Evolutionary conservation across 1,284 basidiomycete species (phyloP).

Genomic region (Ganoderma resinaceum): DNA sequence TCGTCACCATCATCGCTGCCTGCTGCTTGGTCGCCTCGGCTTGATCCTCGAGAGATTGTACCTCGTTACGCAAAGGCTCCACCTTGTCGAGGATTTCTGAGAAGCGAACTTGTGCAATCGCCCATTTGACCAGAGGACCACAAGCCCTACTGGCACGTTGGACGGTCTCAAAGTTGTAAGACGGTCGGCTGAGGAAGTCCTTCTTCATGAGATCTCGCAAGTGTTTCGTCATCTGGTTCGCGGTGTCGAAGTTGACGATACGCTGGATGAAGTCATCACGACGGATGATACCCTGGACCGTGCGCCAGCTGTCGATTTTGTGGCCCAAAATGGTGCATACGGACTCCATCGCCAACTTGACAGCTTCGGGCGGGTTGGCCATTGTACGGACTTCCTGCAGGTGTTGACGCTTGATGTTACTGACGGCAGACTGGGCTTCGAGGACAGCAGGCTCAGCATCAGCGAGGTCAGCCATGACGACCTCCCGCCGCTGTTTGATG

Average conservation of each 20-base stretch:
- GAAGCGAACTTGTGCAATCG: slow-evolving; percentile 95
- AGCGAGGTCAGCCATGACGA: slow-evolving; percentile 96
- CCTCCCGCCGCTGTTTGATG: slow-evolving; percentile 87
- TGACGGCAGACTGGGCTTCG: slow-evolving; percentile 95
- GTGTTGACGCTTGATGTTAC: slow-evolving; percentile 97
- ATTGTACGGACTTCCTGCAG: slow-evolving; percentile 98
- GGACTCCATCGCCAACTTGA: slow-evolving; percentile 99
- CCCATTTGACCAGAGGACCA: slow-evolving; percentile 98
- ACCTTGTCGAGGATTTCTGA: slow-evolving; percentile 99
- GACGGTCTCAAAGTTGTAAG: slow-evolving; percentile 96
- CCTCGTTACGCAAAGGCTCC: slow-evolving; percentile 95
- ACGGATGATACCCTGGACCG: slow-evolving; percentile 96
- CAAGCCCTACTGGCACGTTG: slow-evolving; percentile 97
- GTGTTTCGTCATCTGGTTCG: slow-evolving; percentile 86
- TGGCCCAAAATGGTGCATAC: slow-evolving; percentile 98
- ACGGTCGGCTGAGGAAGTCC: slow-evolving; percentile 91
- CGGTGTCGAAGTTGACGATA: slow-evolving; percentile 98
- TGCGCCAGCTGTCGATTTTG: slow-evolving; percentile 96
- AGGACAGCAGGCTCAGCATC: slow-evolving; percentile 98
- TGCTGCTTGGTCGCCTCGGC: slow-evolving; percentile 95
- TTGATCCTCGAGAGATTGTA: slow-evolving; percentile 91
- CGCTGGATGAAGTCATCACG: slow-evolving; percentile 97
- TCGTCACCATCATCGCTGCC: slow-evolving; percentile 87
- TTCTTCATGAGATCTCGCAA: slow-evolving; percentile 93
- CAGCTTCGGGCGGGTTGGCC: slow-evolving; percentile 98